Conservation (phyloP, 352 stramenopile genomes). For the Halophytophthora polymorphica region DNA sequence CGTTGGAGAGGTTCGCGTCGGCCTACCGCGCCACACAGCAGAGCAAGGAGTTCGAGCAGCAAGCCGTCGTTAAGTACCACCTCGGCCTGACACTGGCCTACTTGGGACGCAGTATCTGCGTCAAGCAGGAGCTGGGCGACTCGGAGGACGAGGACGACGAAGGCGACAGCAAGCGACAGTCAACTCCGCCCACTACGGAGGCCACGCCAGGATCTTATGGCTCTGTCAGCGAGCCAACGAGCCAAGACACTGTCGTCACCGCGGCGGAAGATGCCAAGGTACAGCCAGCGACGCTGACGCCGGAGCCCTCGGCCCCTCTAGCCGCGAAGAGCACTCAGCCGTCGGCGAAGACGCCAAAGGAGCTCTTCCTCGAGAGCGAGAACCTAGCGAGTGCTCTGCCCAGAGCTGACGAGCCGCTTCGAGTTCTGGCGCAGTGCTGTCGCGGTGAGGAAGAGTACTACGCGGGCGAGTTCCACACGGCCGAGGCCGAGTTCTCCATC, state of each 20-base stretch:
- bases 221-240: no score
- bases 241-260: no score
- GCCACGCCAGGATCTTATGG: not conserved
- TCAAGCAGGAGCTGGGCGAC: slow-evolving; percentile 17
- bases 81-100: slow-evolving; percentile 32
- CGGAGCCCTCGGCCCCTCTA: no score
- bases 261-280: no score
- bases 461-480: slow-evolving; percentile 35
- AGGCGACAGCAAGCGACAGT: not conserved
- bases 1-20: slow-evolving; percentile 30
- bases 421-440: slow-evolving; percentile 23
- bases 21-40: slow-evolving; percentile 30
- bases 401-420: slow-evolving; percentile 19
- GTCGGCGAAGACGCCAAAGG: slow-evolving; percentile 15
- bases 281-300: no score
- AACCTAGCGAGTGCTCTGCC: slow-evolving; percentile 14
- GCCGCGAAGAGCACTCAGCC: not conserved
- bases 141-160: slow-evolving; percentile 14
- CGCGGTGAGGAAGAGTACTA: slow-evolving; percentile 43
- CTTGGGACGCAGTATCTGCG: slow-evolving; percentile 16
- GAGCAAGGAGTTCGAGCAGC: slow-evolving; percentile 28
- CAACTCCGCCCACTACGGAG: not conserved
- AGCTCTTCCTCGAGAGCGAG: slow-evolving; percentile 34
- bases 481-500: slow-evolving; percentile 35
- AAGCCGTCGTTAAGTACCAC: slow-evolving; percentile 41